phyloP scores from a whole-genome alignment of 768 basidiomycete species.

The Phanerodontia chrysosporium region DNA sequence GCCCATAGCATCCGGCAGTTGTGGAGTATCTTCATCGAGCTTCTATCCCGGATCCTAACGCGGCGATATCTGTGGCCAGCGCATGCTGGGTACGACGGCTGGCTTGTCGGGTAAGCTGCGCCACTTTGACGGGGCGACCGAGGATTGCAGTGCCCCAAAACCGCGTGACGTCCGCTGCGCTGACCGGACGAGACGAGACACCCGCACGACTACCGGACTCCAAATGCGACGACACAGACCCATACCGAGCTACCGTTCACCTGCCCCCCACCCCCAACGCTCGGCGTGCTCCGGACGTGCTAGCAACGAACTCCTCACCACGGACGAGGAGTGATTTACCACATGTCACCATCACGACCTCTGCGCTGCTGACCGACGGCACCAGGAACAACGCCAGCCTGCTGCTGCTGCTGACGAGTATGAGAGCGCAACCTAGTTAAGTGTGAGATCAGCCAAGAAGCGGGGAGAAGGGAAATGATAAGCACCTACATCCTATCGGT shows the following conservation, averaged over 20 bases:
- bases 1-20: conserved; percentile 32
- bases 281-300: conserved; percentile 44
- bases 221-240: conserved; percentile 28
- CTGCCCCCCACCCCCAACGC: conserved; percentile 41
- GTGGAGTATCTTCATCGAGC: conserved; percentile 15
- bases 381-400: conserved; percentile 44
- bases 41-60: conserved; percentile 5
- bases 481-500: conserved; percentile 77
- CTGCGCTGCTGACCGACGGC: conserved; percentile 43
- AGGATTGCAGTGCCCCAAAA: not conserved
- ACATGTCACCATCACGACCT: conserved; percentile 43
- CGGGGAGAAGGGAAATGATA: conserved; percentile 15
- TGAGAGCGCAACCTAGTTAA: conserved; percentile 74
- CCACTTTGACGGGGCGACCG: conserved; percentile 4
- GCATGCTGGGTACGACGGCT: not conserved
- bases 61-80: conserved; percentile 1
- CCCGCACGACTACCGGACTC: conserved; percentile 35
- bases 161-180: conserved; percentile 17
- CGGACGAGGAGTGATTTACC: conserved; percentile 32
- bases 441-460: conserved; percentile 7
- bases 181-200: conserved; percentile 29
- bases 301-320: conserved; percentile 22
- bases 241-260: conserved; percentile 31
- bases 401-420: conserved; percentile 77
- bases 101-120: not conserved